A percentile compares a stretch with the other conserved stretches of the same genome.
phyloP scores from a whole-genome alignment of 2,329 filamentous ascomycete genomes.

The Blastomyces gilchristii region DNA sequence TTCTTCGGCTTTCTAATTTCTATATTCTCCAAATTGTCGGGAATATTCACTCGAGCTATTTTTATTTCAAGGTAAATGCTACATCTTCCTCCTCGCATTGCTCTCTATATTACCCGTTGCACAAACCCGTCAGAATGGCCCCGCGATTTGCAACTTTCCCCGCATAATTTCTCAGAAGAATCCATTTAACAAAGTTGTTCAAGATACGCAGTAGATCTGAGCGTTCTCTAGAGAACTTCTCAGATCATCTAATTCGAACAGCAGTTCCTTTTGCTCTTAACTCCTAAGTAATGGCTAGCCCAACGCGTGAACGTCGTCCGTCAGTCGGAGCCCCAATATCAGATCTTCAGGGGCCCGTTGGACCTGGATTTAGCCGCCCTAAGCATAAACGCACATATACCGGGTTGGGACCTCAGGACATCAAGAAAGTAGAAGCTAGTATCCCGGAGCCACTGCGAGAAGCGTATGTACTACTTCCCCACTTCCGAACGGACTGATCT shows the following conservation, averaged over 20 bases:
- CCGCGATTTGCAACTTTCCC: background rate
- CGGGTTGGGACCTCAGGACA: slow-evolving; percentile 80
- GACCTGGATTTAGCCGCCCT: slow-evolving; percentile 76
- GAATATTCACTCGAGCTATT: background rate
- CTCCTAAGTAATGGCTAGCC: background rate
- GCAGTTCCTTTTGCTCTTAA: no score
- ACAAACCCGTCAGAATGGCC: background rate
- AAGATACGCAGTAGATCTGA: background rate
- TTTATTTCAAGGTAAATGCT: background rate
- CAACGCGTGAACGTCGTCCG: slow-evolving; percentile 64
- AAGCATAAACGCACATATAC: slow-evolving; percentile 98
- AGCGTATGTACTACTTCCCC: slow-evolving; percentile 44
- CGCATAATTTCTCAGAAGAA: background rate
- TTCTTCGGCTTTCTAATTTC: background rate
- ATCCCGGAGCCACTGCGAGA: slow-evolving; percentile 83
- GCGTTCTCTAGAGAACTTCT: background rate
- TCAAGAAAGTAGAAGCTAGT: slow-evolving; percentile 82
- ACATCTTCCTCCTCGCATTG: background rate
- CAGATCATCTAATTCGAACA: background rate
- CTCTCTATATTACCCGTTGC: background rate
- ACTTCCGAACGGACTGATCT: background rate
- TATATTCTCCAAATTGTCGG: background rate
- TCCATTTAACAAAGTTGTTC: background rate
- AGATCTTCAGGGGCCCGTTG: slow-evolving; percentile 75
- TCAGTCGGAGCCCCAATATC: slow-evolving; percentile 74